phyloP scores from a whole-genome alignment of 768 basidiomycete genomes.

The Boletus pseudo-olivaceus region DNA sequence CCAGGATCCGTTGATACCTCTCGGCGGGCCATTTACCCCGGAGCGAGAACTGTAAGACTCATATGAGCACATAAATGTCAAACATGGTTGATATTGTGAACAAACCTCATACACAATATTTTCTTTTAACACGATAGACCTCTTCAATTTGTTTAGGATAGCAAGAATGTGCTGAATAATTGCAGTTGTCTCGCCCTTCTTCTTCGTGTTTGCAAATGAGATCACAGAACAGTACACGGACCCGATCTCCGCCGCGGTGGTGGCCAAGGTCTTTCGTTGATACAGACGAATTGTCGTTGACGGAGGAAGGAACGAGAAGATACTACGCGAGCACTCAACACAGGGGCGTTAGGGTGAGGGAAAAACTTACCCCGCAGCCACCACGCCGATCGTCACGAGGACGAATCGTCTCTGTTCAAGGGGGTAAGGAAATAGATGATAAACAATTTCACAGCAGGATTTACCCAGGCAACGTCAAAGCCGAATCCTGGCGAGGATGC shows the following conservation, averaged over 20 bases:
- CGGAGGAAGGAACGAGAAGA: constrained; percentile 74
- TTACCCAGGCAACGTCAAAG: constrained; percentile 68
- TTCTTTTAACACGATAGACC: constrained; percentile 50
- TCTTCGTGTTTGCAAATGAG: constrained; percentile 60
- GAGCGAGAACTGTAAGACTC: constrained; percentile 60
- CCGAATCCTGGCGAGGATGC: constrained; percentile 57
- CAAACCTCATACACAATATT: constrained; percentile 69
- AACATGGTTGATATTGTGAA: neutral
- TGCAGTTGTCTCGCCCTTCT: constrained; percentile 45
- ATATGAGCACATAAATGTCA: neutral
- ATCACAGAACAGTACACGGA: constrained; percentile 73
- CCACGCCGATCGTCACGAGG: constrained; percentile 67
- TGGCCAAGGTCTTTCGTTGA: constrained; percentile 67
- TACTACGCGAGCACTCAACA: constrained; percentile 33
- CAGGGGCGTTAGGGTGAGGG: neutral
- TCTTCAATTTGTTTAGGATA: constrained; percentile 67
- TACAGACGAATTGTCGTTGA: constrained; percentile 71
- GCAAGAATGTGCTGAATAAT: constrained; percentile 69
- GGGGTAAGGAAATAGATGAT: neutral
- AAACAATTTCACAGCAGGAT: constrained; percentile 5
- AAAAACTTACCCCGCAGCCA: constrained; percentile 65
- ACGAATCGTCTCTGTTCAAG: constrained; percentile 55
- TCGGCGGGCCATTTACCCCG: constrained; percentile 78
- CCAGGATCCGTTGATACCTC: constrained; percentile 65
- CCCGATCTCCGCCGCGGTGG: constrained; percentile 64